Evolutionary conservation across 75 land plant species (phyloP), one percentile per base, ranked within the genome.

Genomic region (Larix kaempferi): DNA sequence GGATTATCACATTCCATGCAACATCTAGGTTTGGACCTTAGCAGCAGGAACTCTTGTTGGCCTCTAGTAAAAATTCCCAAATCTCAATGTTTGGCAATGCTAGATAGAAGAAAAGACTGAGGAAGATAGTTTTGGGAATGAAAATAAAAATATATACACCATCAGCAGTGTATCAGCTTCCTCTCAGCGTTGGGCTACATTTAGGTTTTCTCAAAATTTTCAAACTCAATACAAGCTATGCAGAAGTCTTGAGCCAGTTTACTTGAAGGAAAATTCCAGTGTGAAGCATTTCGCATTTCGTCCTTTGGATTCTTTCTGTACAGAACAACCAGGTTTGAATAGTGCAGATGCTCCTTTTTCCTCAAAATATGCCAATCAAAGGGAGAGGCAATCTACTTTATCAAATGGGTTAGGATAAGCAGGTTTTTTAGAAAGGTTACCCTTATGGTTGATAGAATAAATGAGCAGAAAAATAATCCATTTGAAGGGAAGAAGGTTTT

Each of bases 21-120:
- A 73, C 56, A 54, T 54, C 21, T 5, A 27, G 6, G 29, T 26
- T 26, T 11, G 44, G 75, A 16, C 33, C 39, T 10, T 23, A 12
- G 55, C 57, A 22, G 16, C 71, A 49, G 52, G 11, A 49, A 0
- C 52, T 49, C 52, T 49, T 49, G 52, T 49, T 49, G 52, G 52
- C 52, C 11, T 8, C 52, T 49, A 11, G 10, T 1, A 8, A 49
- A 49, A 49, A 49, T 49, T 49, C 52, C 52, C 52, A 49, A 49
- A 49, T 49, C 52, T 49, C 52, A 10, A 49, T 49, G 52, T 8
- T 49, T 49, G 11, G 52, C 88, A 84, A 4, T 83, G 89, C 8
- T 82, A 5, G 86, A 89, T 91, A 91, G 87, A 61, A 91, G 88
- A 44, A 94, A 89, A 75, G 89, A 91, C 37, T 54, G 22, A 39